Evolutionary conservation across 2,329 filamentous ascomycete genomes (phyloP).

Genomic region (Diaporthe caulivora): DNA sequence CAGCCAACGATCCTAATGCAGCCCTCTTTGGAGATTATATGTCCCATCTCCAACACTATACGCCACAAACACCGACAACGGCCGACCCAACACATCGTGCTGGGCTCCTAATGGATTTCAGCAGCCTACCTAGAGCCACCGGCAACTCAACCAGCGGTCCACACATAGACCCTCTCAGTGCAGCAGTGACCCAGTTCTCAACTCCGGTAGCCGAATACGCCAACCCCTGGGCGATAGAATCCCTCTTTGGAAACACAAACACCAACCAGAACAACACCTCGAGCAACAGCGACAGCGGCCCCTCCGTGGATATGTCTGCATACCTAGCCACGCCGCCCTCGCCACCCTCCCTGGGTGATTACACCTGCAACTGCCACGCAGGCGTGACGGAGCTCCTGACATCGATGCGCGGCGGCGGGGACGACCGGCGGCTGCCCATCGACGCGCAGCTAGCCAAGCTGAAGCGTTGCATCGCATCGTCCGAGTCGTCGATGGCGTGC

Average conservation of each 20-base stretch:
- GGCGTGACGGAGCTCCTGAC: conserved; percentile 21
- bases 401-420: not conserved
- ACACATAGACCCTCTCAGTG: conserved; percentile 5
- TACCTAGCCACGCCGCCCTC: conserved; percentile 1
- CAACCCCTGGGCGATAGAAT: not conserved
- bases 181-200: conserved; percentile 18
- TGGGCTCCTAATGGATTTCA: not conserved
- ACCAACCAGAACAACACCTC: not conserved
- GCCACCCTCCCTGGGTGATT: not conserved
- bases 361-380: conserved; percentile 15
- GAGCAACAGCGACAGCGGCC: not conserved
- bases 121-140: not conserved
- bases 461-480: conserved; percentile 3
- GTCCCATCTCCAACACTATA: conserved; percentile 2
- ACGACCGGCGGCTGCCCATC: conserved; percentile 1
- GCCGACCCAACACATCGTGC: not conserved
- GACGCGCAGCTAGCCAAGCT: conserved; percentile 30
- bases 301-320: not conserved
- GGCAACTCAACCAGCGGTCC: not conserved
- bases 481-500: conserved; percentile 24
- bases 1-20: conserved; percentile 3
- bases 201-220: conserved; percentile 6
- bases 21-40: conserved; percentile 15
- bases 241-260: not conserved
- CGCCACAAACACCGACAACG: not conserved